phyloP scores from a whole-genome alignment of 306 rosid species.

The Betula pendula region DNA sequence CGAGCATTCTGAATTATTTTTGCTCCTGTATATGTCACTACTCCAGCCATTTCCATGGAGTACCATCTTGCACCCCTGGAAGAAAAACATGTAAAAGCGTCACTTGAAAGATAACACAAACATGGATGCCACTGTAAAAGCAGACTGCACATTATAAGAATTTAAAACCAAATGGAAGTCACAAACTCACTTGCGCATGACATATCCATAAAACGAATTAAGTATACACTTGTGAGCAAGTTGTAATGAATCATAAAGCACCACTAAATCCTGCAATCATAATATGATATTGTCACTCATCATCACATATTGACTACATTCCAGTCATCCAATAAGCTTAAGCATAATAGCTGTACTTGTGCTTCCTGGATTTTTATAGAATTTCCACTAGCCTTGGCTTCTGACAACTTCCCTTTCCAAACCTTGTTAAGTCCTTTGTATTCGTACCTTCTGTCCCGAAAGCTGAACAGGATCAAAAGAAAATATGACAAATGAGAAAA shows the following conservation, averaged over 20 bases:
- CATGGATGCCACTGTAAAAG: slow-evolving; percentile 20
- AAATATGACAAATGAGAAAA: slow-evolving; percentile 25
- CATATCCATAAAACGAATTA: slow-evolving; percentile 92
- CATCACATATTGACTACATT: slow-evolving; percentile 23
- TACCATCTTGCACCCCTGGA: slow-evolving; percentile 99
- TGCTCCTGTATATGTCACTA: slow-evolving; percentile 99
- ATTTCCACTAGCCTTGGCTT: slow-evolving; percentile 90
- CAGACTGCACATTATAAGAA: slow-evolving; percentile 16
- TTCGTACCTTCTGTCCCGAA: slow-evolving; percentile 97
- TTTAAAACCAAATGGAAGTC: slow-evolving; percentile 31
- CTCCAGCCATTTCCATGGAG: slow-evolving; percentile 99
- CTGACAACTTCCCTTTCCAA: slow-evolving; percentile 93
- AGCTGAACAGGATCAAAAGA: slow-evolving; percentile 52
- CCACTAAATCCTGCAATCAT: slow-evolving; percentile 84
- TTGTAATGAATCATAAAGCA: slow-evolving; percentile 84
- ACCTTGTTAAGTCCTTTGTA: slow-evolving; percentile 96
- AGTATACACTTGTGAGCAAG: slow-evolving; percentile 92
- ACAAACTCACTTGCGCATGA: slow-evolving; percentile 91
- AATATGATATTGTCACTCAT: slow-evolving; percentile 8
- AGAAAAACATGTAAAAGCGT: slow-evolving; percentile 33
- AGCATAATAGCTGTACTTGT: slow-evolving; percentile 56
- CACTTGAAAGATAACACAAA: slow-evolving; percentile 16
- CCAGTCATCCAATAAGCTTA: slow-evolving; percentile 36
- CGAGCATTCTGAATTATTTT: slow-evolving; percentile 98
- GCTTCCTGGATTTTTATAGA: slow-evolving; percentile 92